These are phyloP conservation scores for Populus deltoides DNA, from an alignment of 345 rosid species.

Conservation along the genomic window DNA sequence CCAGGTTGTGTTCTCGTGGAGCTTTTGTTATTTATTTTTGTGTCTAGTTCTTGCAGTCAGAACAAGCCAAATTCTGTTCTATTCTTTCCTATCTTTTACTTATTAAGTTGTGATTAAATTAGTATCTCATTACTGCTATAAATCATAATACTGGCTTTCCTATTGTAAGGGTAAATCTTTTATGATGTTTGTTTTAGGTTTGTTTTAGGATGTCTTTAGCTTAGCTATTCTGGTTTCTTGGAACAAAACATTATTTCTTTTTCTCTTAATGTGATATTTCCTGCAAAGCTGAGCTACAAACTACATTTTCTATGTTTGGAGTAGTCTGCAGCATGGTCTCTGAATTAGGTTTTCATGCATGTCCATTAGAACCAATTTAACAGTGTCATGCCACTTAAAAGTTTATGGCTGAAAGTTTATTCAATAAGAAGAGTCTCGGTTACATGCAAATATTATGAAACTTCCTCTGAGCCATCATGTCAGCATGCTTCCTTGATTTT, in stretches of 20 bases:
- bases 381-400: not conserved
- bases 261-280: not conserved
- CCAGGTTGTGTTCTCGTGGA: not conserved
- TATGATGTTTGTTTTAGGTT: not conserved
- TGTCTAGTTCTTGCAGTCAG: not conserved
- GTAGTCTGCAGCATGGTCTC: not conserved
- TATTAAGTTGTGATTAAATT: not conserved
- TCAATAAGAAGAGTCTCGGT: not conserved
- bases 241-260: no score
- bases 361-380: not conserved
- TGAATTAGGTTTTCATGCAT: not conserved
- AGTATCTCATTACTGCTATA: not conserved
- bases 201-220: not conserved
- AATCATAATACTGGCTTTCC: not conserved
- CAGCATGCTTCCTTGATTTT: not conserved
- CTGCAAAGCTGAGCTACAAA: not conserved
- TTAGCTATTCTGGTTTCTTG: not conserved
- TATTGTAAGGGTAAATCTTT: not conserved
- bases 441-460: not conserved
- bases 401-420: not conserved
- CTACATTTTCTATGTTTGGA: not conserved
- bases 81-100: not conserved
- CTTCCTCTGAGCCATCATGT: not conserved
- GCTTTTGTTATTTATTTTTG: not conserved
- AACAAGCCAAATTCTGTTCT: not conserved